These are phyloP conservation scores for Ceratocystis papillata DNA, from an alignment of 2,329 filamentous ascomycete species.

Conservation along the genomic window DNA sequence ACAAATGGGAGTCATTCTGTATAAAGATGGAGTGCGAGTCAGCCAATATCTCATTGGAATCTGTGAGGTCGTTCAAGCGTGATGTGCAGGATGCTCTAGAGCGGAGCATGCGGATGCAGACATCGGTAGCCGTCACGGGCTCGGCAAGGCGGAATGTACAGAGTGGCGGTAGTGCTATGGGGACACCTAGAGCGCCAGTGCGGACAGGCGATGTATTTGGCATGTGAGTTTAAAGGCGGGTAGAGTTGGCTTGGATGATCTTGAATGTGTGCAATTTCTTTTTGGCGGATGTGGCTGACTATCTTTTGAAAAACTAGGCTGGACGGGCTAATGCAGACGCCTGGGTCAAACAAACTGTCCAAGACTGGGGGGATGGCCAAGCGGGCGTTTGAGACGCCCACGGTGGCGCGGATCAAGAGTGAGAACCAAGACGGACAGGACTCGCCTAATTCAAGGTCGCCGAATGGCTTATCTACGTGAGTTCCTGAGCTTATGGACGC, in stretches of 20 bases:
- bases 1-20: constrained; percentile 98
- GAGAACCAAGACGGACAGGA: constrained; percentile 34
- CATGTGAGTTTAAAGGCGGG: constrained; percentile 43
- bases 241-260: background rate
- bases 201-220: constrained; percentile 64
- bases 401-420: constrained; percentile 38
- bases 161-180: constrained; percentile 42
- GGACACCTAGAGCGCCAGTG: constrained; percentile 50
- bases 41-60: constrained; percentile 54
- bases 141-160: constrained; percentile 46
- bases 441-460: constrained; percentile 35
- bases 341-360: constrained; percentile 30
- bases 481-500: background rate
- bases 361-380: constrained; percentile 31
- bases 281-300: too few species aligned
- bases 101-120: constrained; percentile 50
- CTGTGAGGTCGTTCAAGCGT: constrained; percentile 69
- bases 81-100: constrained; percentile 77
- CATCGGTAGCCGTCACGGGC: constrained; percentile 5
- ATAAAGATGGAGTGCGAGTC: constrained; percentile 85
- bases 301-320: constrained; percentile 31
- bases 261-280: too few species aligned
- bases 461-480: constrained; percentile 18
- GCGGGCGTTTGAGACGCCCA: constrained; percentile 38
- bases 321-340: constrained; percentile 55